Evolutionary conservation across 106 monocot genomes (phyloP).

Genomic region (Apostasia ramifera): DNA sequence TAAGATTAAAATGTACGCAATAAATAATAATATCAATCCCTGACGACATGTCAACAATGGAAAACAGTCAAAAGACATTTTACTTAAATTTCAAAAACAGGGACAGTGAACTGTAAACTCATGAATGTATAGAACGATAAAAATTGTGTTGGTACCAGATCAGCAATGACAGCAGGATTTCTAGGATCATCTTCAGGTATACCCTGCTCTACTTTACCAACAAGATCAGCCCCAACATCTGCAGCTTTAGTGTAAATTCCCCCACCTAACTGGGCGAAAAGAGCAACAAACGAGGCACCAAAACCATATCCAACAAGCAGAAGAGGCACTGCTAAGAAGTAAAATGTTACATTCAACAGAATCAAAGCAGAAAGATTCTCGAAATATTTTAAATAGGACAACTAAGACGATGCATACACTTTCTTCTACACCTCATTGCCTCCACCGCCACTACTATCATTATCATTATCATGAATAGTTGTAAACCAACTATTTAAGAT

Average conservation of each 20-base stretch:
- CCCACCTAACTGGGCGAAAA: slow-evolving; percentile 96
- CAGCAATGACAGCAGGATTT: slow-evolving; percentile 99
- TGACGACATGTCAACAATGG: too few species aligned
- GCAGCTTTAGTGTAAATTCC: slow-evolving; percentile 98
- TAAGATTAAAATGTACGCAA: too few species aligned
- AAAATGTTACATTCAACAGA: slow-evolving; percentile 1
- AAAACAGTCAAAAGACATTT: too few species aligned
- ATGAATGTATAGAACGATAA: too few species aligned
- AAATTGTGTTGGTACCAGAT: slow-evolving; percentile 47
- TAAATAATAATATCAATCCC: too few species aligned
- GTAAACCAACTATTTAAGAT: too few species aligned
- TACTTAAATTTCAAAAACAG: too few species aligned
- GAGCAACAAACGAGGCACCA: slow-evolving; percentile 98
- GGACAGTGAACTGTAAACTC: too few species aligned
- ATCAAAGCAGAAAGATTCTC: not conserved
- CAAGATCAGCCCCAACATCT: slow-evolving; percentile 99
- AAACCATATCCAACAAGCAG: slow-evolving; percentile 99
- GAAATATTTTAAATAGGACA: not conserved
- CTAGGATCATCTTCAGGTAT: slow-evolving; percentile 99
- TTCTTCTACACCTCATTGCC: too few species aligned
- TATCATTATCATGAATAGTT: too few species aligned
- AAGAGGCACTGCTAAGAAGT: slow-evolving; percentile 77
- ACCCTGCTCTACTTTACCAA: slow-evolving; percentile 98
- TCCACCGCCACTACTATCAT: too few species aligned
- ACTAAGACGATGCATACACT: too few species aligned